Percentiles rank a stretch among this genome's conserved stretches.
Conservation (phyloP, 306 rosid species). For the Ochetophila trinervis region DNA sequence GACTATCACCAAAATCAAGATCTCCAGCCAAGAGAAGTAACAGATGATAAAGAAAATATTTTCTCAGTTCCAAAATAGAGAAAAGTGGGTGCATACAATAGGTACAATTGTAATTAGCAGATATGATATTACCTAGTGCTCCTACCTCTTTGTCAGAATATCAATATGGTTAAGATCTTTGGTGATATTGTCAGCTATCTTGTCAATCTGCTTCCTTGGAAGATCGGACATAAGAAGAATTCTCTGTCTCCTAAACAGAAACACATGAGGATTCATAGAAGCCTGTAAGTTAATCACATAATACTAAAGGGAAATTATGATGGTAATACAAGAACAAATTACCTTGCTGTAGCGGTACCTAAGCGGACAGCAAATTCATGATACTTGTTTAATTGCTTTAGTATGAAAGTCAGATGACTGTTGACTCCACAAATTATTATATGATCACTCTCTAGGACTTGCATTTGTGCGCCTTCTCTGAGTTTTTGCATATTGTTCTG, state of each 20-base stretch:
- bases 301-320: conserved; percentile 27
- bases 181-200: conserved; percentile 62
- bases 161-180: conserved; percentile 86
- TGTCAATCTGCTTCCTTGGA: conserved; percentile 94
- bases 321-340: conserved; percentile 32
- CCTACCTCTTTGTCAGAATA: conserved; percentile 86
- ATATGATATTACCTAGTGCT: conserved; percentile 29
- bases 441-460: conserved; percentile 93
- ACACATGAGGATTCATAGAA: conserved; percentile 29
- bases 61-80: not conserved
- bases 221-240: conserved; percentile 94
- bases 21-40: conserved; percentile 15
- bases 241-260: conserved; percentile 72
- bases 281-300: conserved; percentile 28
- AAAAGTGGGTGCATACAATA: not conserved
- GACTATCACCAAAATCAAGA: conserved; percentile 1
- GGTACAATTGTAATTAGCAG: conserved; percentile 1
- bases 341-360: conserved; percentile 97
- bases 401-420: conserved; percentile 77
- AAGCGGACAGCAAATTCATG: conserved; percentile 85
- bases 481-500: conserved; percentile 91
- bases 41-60: conserved; percentile 2
- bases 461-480: conserved; percentile 93
- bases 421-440: conserved; percentile 91
- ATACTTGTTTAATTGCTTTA: conserved; percentile 80